Conservation (phyloP, 78 protist species). For the Goniomonas avonlea region DNA sequence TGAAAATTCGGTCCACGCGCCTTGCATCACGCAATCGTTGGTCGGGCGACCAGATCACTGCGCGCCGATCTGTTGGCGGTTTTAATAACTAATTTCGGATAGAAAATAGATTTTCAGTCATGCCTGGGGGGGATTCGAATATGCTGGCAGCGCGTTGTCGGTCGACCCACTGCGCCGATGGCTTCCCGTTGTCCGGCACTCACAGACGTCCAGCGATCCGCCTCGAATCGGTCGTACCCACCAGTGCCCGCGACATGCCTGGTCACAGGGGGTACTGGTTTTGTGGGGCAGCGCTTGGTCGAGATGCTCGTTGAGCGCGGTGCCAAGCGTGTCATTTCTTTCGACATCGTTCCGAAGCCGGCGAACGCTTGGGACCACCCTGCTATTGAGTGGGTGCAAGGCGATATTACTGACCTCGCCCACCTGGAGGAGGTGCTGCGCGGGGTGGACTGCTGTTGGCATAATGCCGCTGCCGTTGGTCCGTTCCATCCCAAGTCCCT, state of each 20-base stretch:
- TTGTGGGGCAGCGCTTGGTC: conserved; percentile 60
- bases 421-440: background rate
- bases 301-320: conserved; percentile 70
- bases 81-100: too few relatives aligned
- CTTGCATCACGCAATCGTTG: too few relatives aligned
- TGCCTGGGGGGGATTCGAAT: too few relatives aligned
- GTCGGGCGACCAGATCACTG: too few relatives aligned
- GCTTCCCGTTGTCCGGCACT: too few relatives aligned
- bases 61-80: too few relatives aligned
- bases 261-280: conserved; percentile 68
- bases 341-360: conserved; percentile 34
- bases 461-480: conserved; percentile 43
- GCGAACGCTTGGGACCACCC: conserved; percentile 24
- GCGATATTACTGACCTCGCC: conserved; percentile 26
- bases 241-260: conserved; percentile 28
- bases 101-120: too few relatives aligned
- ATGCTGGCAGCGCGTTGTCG: background rate
- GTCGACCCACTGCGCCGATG: too few relatives aligned
- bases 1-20: too few relatives aligned
- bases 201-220: background rate
- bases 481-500: conserved; percentile 53
- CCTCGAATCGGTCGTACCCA: background rate
- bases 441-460: conserved; percentile 61
- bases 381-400: conserved; percentile 24
- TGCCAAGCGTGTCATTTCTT: conserved; percentile 20